Evolutionary conservation across 1,284 basidiomycete genomes (phyloP).

Genomic region (Marasmius sp.): DNA sequence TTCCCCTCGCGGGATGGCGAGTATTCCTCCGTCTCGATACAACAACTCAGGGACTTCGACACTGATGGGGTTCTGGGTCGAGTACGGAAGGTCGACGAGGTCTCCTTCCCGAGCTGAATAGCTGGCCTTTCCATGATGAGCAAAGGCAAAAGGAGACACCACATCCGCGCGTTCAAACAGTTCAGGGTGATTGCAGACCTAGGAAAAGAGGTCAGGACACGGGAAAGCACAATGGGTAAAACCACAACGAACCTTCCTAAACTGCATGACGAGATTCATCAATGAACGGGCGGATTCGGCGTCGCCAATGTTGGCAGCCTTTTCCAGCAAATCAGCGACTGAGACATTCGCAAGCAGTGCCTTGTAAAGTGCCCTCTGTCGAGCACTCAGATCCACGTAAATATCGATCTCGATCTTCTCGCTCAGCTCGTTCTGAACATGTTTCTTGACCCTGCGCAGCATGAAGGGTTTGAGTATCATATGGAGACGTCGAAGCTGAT

Average conservation of each 20-base stretch:
- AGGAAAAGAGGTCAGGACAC: neutral
- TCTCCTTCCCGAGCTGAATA: constrained; percentile 87
- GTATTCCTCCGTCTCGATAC: constrained; percentile 78
- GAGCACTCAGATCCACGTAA: constrained; percentile 91
- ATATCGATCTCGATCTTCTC: constrained; percentile 99
- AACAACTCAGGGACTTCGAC: constrained; percentile 76
- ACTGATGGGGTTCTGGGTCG: constrained; percentile 86
- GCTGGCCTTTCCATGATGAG: constrained; percentile 80
- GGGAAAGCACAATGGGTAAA: neutral
- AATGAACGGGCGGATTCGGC: constrained; percentile 89
- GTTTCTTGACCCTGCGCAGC: constrained; percentile 95
- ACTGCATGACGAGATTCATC: constrained; percentile 99
- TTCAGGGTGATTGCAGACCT: constrained; percentile 99
- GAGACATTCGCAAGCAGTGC: constrained; percentile 92
- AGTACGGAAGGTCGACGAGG: constrained; percentile 79
- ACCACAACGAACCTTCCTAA: constrained; percentile 76
- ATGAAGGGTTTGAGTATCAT: constrained; percentile 99
- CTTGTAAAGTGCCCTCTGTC: constrained; percentile 92
- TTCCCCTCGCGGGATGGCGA: constrained; percentile 65
- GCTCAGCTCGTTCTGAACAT: constrained; percentile 99
- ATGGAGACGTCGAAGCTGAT: constrained; percentile 93
- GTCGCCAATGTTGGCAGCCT: constrained; percentile 88
- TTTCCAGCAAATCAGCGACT: constrained; percentile 91
- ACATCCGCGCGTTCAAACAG: constrained; percentile 98
- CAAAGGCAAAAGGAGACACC: constrained; percentile 88